These are phyloP conservation scores for Barbarea vulgaris DNA, from an alignment of 345 rosid genomes.

Conservation along the genomic window DNA sequence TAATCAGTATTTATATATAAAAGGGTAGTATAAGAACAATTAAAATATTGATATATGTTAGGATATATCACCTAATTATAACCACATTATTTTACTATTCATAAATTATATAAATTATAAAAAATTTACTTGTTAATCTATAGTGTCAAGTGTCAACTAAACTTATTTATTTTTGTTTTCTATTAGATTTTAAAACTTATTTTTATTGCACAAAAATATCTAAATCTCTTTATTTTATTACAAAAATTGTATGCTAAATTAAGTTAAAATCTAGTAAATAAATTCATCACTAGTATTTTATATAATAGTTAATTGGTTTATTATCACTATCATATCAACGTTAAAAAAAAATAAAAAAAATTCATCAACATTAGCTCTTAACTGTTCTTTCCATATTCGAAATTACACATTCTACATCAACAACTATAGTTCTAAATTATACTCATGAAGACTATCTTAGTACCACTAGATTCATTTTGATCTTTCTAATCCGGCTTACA, in stretches of 20 bases:
- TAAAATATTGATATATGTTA: neutral
- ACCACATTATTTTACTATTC: neutral
- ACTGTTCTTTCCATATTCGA: neutral
- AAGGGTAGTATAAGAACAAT: neutral
- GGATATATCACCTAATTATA: neutral
- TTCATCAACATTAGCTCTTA: neutral
- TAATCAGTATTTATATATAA: constrained; percentile 14
- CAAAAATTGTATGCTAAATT: neutral
- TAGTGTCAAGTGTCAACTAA: neutral
- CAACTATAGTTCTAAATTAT: neutral
- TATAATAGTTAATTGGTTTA: neutral
- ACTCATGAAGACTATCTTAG: neutral
- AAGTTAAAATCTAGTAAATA: neutral
- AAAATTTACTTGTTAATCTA: neutral
- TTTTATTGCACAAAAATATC: neutral
- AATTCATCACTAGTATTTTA: neutral
- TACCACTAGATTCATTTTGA: neutral
- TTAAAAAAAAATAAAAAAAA: too few species aligned
- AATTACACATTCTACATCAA: neutral
- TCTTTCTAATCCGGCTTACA: neutral
- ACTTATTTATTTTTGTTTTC: neutral
- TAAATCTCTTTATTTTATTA: neutral
- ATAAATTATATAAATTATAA: neutral
- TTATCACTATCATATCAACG: neutral
- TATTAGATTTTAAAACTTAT: neutral